A percentile compares a stretch with the other conserved stretches of the same genome.
phyloP scores from a whole-genome alignment of 129 eudicot genomes.

The Scalesia atractyloides region DNA sequence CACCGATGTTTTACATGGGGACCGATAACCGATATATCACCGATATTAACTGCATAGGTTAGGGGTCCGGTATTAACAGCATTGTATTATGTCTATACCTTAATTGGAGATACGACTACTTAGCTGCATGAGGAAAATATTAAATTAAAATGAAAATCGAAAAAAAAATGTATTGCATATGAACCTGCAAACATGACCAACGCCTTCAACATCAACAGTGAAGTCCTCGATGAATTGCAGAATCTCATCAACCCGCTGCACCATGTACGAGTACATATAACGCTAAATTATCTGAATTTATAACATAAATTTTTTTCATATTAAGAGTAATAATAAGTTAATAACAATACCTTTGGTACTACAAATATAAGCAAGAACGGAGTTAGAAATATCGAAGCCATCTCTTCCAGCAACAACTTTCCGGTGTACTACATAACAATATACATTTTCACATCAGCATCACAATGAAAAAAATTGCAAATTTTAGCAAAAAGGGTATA shows the following conservation, averaged over 20 bases:
- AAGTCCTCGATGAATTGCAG: conserved; percentile 10
- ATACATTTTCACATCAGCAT: neutral
- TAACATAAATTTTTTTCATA: neutral
- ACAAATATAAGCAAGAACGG: conserved; percentile 6
- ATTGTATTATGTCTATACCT: no score
- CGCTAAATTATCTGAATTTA: neutral
- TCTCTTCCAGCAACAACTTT: conserved; percentile 15
- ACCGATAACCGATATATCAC: no score
- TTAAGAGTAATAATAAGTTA: neutral
- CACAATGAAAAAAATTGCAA: neutral
- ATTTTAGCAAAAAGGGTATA: neutral
- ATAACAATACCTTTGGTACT: conserved; percentile 11
- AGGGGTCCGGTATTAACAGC: no score
- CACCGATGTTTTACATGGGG: no score
- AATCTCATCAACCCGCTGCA: conserved; percentile 17
- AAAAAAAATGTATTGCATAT: neutral
- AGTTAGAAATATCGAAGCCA: conserved; percentile 11
- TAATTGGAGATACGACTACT: neutral
- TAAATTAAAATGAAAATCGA: neutral
- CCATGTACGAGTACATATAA: neutral
- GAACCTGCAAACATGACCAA: conserved; percentile 17
- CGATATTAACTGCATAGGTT: no score
- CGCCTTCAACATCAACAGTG: conserved; percentile 12
- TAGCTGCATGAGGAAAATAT: neutral
- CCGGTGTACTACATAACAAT: conserved; percentile 9